Evolutionary conservation across 2,329 filamentous ascomycete species (phyloP).

Genomic region (Sporothrix mexicana): DNA sequence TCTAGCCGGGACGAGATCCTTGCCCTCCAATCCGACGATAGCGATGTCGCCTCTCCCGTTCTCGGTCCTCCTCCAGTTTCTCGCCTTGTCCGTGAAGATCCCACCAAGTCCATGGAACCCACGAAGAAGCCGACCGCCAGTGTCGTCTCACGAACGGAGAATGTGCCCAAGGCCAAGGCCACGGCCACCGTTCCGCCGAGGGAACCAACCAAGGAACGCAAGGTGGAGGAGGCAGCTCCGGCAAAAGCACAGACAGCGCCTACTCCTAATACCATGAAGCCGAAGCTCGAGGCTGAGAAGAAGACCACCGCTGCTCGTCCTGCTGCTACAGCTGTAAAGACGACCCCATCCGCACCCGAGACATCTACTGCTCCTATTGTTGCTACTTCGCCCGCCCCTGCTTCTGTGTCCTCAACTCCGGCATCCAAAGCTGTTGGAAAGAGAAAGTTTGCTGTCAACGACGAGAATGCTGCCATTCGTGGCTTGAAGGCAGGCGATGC

Average conservation of each 20-base stretch:
- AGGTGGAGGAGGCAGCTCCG: not conserved
- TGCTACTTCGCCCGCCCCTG: not conserved
- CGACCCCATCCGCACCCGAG: not conserved
- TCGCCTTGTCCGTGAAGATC: conserved; percentile 47
- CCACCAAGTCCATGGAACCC: conserved; percentile 41
- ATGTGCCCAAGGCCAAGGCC: not conserved
- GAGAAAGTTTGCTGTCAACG: conserved; percentile 61
- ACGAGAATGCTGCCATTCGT: conserved; percentile 55
- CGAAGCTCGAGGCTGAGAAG: conserved; percentile 17
- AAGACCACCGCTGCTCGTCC: not conserved
- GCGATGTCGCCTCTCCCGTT: conserved; percentile 65
- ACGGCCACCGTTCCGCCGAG: not conserved
- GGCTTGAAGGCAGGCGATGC: conserved; percentile 41
- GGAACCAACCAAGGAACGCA: not conserved
- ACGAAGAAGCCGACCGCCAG: conserved; percentile 41
- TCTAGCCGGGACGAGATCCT: conserved; percentile 66
- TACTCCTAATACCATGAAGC: not conserved
- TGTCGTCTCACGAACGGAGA: not conserved
- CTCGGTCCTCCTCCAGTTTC: conserved; percentile 68
- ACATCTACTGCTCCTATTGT: not conserved
- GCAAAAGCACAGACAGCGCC: not conserved
- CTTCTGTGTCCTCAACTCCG: not conserved
- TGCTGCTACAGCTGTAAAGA: not conserved
- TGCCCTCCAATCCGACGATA: conserved; percentile 59
- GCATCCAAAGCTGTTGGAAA: conserved; percentile 58